Conservation (phyloP, 2,329 filamentous ascomycete species). For the Ceratocystiopsis sp. region DNA sequence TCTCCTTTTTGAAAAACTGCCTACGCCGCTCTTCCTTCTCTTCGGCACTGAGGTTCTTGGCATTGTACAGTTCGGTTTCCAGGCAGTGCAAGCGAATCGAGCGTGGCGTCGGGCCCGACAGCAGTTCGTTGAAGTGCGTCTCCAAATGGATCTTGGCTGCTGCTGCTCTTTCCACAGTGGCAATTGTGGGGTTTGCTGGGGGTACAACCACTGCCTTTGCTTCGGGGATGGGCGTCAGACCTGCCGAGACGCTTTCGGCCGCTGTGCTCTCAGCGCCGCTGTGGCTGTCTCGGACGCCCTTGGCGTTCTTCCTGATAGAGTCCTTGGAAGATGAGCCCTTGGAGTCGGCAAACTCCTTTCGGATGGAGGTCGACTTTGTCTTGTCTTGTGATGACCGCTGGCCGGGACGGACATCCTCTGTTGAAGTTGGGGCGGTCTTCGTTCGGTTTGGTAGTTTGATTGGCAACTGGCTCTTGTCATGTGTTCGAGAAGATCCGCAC, state of each 20-base stretch:
- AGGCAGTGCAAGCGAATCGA: slow-evolving; percentile 43
- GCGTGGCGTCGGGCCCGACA: slow-evolving; percentile 39
- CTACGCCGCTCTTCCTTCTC: slow-evolving; percentile 37
- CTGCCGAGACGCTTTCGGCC: background rate
- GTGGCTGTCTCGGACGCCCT: background rate
- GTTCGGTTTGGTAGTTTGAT: background rate
- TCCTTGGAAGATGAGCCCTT: no score
- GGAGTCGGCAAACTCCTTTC: no score
- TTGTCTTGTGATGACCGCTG: no score
- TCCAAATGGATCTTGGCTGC: slow-evolving; percentile 79
- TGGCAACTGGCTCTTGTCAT: background rate
- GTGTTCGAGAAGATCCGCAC: background rate
- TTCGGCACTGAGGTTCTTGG: slow-evolving; percentile 31
- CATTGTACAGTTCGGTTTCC: slow-evolving; percentile 43
- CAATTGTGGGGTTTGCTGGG: slow-evolving; percentile 16
- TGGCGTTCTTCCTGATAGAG: no score
- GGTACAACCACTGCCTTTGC: slow-evolving; percentile 7
- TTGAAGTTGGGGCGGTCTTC: background rate
- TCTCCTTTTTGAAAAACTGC: slow-evolving; percentile 51
- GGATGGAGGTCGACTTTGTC: no score
- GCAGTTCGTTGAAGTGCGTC: slow-evolving; percentile 59
- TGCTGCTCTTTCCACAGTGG: slow-evolving; percentile 60
- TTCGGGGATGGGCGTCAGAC: background rate
- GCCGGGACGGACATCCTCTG: no score
- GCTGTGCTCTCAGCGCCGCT: background rate